phyloP scores from a whole-genome alignment of 2,329 filamentous ascomycete species.

The Thermomyces lanuginosus region DNA sequence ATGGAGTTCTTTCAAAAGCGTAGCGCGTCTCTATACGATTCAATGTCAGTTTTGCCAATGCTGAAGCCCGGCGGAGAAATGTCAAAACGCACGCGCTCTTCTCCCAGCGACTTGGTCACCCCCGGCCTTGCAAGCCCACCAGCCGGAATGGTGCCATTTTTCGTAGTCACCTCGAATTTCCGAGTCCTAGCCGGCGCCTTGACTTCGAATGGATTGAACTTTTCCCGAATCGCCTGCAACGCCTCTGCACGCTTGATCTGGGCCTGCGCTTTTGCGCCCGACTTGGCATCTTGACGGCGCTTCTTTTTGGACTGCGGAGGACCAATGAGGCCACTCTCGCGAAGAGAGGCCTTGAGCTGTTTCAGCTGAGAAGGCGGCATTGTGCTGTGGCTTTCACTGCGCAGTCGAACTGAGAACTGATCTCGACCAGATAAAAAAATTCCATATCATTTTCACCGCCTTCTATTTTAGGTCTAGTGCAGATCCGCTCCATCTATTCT shows the following conservation, averaged over 20 bases:
- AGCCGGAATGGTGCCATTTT: conserved; percentile 34
- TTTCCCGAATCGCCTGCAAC: conserved; percentile 73
- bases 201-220: conserved; percentile 96
- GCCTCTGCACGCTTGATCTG: conserved; percentile 61
- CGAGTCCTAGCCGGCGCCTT: conserved; percentile 60
- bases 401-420: conserved; percentile 9
- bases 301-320: conserved; percentile 94
- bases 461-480: too few species aligned
- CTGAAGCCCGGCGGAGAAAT: conserved; percentile 1
- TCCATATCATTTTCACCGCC: too few species aligned
- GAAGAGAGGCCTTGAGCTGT: conserved; percentile 77
- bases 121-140: conserved; percentile 57
- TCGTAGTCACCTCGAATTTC: conserved; percentile 73
- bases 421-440: too few species aligned
- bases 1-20: conserved; percentile 78
- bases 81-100: conserved; percentile 51
- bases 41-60: conserved; percentile 2
- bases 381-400: conserved; percentile 10
- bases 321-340: conserved; percentile 75
- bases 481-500: too few species aligned
- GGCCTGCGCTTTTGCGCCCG: conserved; percentile 52
- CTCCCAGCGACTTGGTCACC: conserved; percentile 67
- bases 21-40: conserved; percentile 49
- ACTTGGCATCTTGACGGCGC: conserved; percentile 56
- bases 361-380: conserved; percentile 98